Evolutionary conservation across 495 filamentous ascomycete genomes (phyloP).

Genomic region (Paragyromitra xinjiangensis): DNA sequence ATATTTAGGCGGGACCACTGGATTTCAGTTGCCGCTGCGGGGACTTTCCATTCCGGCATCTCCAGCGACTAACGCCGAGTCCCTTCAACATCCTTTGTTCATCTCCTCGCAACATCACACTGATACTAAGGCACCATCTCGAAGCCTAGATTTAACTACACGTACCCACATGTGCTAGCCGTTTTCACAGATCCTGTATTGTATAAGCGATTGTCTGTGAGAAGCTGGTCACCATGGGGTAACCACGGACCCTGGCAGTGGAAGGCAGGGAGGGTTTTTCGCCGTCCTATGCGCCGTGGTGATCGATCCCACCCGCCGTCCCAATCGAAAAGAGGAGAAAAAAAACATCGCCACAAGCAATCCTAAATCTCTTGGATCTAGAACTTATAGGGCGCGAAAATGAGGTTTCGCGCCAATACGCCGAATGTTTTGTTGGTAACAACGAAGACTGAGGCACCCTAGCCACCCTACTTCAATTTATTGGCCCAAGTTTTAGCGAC

Average conservation of each 20-base stretch:
- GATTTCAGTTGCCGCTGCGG: conserved; percentile 11
- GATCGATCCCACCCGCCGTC: not conserved
- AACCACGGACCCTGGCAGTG: not conserved
- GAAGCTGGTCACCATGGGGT: not conserved
- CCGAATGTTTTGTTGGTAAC: not conserved
- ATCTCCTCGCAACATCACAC: not conserved
- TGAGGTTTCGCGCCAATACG: not conserved
- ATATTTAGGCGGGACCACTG: conserved; percentile 33
- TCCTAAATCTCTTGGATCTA: conserved; percentile 20
- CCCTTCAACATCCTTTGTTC: not conserved
- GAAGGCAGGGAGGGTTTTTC: not conserved
- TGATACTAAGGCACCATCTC: not conserved
- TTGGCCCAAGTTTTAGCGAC: not conserved
- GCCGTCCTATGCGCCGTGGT: not conserved
- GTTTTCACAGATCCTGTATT: not conserved
- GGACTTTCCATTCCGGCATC: conserved; percentile 4
- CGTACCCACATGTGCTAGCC: not conserved
- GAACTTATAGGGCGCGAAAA: conserved; percentile 19
- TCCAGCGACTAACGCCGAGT: conserved; percentile 14
- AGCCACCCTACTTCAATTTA: not conserved
- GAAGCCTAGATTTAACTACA: not conserved
- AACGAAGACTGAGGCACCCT: not conserved
- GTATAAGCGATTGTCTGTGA: not conserved
- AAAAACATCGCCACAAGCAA: conserved; percentile 3
- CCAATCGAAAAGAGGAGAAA: not conserved